Conservation (phyloP, 805 yeast species). For the Kodamaea hsintzibuensis region DNA sequence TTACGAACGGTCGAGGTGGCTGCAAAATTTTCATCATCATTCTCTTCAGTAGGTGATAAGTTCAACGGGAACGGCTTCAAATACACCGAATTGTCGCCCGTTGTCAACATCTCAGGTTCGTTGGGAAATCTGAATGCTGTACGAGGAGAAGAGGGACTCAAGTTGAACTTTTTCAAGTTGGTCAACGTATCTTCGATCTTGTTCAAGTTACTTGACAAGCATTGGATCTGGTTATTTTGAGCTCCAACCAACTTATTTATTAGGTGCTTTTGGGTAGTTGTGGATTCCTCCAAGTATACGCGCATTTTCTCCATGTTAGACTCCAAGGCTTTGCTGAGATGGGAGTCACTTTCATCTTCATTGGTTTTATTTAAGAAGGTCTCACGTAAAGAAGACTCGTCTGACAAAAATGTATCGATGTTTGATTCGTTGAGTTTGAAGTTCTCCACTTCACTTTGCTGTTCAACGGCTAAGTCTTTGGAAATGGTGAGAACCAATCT, state of each 20-base stretch:
- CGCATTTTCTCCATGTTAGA: conserved; percentile 10
- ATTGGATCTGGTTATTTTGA: conserved; percentile 13
- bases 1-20: neutral
- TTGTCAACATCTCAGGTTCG: neutral
- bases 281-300: conserved; percentile 9
- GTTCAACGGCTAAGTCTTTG: neutral
- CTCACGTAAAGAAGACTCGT: neutral
- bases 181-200: conserved; percentile 12
- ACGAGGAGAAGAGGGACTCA: neutral
- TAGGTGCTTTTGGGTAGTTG: conserved; percentile 11
- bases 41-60: conserved; percentile 3
- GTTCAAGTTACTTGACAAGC: conserved; percentile 10
- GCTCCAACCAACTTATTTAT: conserved; percentile 12
- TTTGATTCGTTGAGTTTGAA: neutral
- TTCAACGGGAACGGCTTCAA: conserved; percentile 24
- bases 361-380: neutral
- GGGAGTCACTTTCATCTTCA: neutral
- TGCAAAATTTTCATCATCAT: neutral
- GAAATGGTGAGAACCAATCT: conserved; percentile 23
- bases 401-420: neutral
- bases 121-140: neutral
- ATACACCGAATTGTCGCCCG: conserved; percentile 1
- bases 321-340: neutral
- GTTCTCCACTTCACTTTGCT: neutral
- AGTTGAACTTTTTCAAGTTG: conserved; percentile 6